Conservation (phyloP, 1,284 basidiomycete genomes). For the Trichosporon coremiiforme region DNA sequence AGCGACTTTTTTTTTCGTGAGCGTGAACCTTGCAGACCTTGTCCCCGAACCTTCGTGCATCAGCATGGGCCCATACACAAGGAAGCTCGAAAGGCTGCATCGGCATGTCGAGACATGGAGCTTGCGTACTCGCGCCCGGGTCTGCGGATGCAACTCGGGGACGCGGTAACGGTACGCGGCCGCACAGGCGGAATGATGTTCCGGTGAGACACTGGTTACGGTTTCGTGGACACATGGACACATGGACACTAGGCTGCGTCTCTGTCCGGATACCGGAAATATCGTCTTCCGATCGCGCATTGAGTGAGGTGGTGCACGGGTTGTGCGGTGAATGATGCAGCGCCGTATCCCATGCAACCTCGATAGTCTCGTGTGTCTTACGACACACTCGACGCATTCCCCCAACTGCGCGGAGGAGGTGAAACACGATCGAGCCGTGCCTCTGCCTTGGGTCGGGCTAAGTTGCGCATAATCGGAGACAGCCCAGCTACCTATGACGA, state of each 20-base stretch:
- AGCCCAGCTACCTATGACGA: background rate
- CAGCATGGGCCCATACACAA: background rate
- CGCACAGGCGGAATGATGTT: background rate
- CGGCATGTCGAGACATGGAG: background rate
- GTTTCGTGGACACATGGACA: too few species aligned
- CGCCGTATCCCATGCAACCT: background rate
- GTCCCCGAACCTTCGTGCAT: background rate
- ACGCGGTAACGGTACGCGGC: background rate
- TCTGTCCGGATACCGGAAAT: too few species aligned
- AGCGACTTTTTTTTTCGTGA: background rate
- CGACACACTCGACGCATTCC: background rate
- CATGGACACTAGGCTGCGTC: too few species aligned
- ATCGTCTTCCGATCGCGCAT: too few species aligned
- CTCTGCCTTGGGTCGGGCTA: background rate
- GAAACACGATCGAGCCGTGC: background rate
- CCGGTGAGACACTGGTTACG: too few species aligned
- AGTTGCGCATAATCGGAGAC: background rate
- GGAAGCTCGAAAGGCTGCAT: background rate
- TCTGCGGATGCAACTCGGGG: background rate
- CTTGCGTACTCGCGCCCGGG: background rate
- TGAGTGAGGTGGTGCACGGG: background rate
- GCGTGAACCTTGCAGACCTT: background rate
- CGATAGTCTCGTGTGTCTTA: too few species aligned
- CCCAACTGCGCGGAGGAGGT: background rate
- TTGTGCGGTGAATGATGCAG: too few species aligned